A percentile compares a stretch with the other conserved stretches of the same genome.
Conservation (phyloP, 2,329 filamentous ascomycete genomes). For the Neofusicoccum parvum region DNA sequence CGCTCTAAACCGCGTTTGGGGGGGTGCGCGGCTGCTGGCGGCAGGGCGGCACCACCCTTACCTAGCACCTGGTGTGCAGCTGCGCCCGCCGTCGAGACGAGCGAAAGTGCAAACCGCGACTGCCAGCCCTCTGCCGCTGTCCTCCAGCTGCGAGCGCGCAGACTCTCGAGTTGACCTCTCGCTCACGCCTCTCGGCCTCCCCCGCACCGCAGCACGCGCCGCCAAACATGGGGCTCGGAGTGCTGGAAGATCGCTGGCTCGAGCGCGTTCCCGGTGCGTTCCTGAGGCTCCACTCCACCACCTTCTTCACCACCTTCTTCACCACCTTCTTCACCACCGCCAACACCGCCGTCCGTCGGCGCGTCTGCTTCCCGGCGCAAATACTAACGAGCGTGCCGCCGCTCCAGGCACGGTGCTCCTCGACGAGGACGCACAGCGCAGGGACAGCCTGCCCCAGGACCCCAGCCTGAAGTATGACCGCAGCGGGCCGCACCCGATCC, state of each 20-base stretch:
- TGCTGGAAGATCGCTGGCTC: conserved; percentile 68
- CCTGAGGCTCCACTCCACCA: not conserved
- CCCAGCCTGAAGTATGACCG: conserved; percentile 70
- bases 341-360: not conserved
- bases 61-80: not conserved
- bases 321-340: not conserved
- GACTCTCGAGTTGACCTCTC: not conserved
- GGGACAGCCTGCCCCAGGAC: conserved; percentile 30
- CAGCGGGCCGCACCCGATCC: conserved; percentile 62
- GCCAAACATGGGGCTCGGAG: conserved; percentile 66
- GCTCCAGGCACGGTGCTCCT: conserved; percentile 44
- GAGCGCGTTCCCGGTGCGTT: conserved; percentile 72
- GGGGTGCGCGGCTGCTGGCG: not conserved
- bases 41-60: not conserved
- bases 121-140: not conserved
- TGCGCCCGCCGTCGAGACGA: too few relatives aligned
- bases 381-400: not conserved
- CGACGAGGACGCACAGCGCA: conserved; percentile 31
- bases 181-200: not conserved
- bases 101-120: not conserved
- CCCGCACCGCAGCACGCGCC: not conserved
- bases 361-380: not conserved
- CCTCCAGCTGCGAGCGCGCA: not conserved
- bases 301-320: not conserved
- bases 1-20: not conserved